These are phyloP conservation scores for Ceratocystis colombiana DNA, from an alignment of 2,329 filamentous ascomycete genomes.

Conservation along the genomic window DNA sequence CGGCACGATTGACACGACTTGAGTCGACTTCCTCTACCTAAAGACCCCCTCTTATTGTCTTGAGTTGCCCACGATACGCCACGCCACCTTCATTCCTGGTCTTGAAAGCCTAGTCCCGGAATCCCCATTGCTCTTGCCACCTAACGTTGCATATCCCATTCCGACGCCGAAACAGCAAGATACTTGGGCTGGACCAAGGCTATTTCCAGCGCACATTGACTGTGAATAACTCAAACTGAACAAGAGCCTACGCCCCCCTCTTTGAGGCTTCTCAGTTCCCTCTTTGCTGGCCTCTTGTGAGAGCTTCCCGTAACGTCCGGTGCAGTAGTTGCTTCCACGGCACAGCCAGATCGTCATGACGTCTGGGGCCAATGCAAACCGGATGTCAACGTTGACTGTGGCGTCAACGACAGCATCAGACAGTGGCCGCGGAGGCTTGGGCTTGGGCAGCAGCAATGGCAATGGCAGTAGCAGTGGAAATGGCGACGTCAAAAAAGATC, in stretches of 20 bases:
- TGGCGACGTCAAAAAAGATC: conserved; percentile 70
- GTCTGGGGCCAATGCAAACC: conserved; percentile 39
- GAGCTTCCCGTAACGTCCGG: neutral
- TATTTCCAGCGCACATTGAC: neutral
- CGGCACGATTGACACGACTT: neutral
- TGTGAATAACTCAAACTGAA: too few relatives aligned
- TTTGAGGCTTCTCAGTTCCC: neutral
- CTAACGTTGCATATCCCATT: neutral
- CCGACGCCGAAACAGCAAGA: neutral
- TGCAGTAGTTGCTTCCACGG: neutral
- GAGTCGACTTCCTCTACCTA: neutral
- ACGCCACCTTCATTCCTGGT: neutral
- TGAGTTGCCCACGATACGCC: conserved; percentile 7
- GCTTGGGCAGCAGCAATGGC: conserved; percentile 56
- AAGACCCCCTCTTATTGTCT: neutral
- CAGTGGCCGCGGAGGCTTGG: conserved; percentile 36
- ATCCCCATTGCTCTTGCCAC: neutral
- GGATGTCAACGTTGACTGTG: conserved; percentile 49
- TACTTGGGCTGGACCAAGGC: neutral
- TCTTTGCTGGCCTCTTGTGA: neutral
- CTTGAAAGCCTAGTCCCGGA: neutral
- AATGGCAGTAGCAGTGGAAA: conserved; percentile 44
- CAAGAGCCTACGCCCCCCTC: neutral
- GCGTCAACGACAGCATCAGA: conserved; percentile 35
- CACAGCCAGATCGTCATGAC: conserved; percentile 35